These are phyloP conservation scores for Kalanchoe fedtschenkoi DNA, from an alignment of 164 flowering plant genomes.

Conservation along the genomic window DNA sequence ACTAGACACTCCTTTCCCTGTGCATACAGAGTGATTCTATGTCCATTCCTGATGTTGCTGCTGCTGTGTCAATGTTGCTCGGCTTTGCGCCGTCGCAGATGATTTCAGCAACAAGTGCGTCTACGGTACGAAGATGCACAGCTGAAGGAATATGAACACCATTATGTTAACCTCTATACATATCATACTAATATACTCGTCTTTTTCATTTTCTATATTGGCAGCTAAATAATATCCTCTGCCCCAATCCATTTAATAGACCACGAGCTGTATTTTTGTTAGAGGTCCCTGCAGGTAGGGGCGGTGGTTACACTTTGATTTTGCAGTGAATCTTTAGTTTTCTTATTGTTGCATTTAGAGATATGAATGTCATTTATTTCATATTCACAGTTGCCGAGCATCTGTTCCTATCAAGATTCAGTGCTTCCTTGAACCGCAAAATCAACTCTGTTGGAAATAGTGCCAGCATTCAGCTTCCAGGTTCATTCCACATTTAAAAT, in stretches of 20 bases:
- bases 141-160: background rate
- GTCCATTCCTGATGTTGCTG: slow-evolving; percentile 55
- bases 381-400: slow-evolving; percentile 27
- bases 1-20: background rate
- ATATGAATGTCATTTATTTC: slow-evolving; percentile 6
- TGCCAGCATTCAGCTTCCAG: slow-evolving; percentile 60
- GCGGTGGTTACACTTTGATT: slow-evolving; percentile 16
- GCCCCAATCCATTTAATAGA: slow-evolving; percentile 81
- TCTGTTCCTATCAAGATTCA: slow-evolving; percentile 14
- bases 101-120: slow-evolving; percentile 53
- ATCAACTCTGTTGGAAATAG: slow-evolving; percentile 25
- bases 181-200: background rate
- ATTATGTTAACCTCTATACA: background rate
- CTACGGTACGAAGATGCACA: slow-evolving; percentile 33
- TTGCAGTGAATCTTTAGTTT: background rate
- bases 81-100: slow-evolving; percentile 73
- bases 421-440: slow-evolving; percentile 26
- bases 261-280: slow-evolving; percentile 71
- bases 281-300: slow-evolving; percentile 56
- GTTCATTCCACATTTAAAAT: slow-evolving; percentile 18
- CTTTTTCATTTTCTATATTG: slow-evolving; percentile 7
- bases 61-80: slow-evolving; percentile 76
- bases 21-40: slow-evolving; percentile 38
- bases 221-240: slow-evolving; percentile 74
- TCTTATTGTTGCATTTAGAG: background rate